Evolutionary conservation across 23 red algal genomes (phyloP).

Genomic region (Gracilaria gracilis): DNA sequence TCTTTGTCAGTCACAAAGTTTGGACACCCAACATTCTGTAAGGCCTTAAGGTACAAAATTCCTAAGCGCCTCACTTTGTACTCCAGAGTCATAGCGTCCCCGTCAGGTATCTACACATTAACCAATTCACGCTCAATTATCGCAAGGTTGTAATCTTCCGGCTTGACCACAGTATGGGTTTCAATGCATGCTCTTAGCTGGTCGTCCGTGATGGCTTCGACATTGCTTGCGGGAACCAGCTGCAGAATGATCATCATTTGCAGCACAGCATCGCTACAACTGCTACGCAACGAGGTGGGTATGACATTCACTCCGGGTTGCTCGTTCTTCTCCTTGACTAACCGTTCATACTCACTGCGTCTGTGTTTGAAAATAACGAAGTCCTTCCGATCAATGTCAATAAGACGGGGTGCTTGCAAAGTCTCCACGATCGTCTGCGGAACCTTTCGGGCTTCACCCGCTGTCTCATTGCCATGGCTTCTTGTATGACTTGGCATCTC

Average conservation of each 20-base stretch:
- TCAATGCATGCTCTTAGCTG: constrained; percentile 15
- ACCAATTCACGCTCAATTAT: neutral
- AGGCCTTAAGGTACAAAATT: neutral
- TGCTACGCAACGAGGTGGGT: constrained; percentile 1
- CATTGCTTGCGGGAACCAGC: neutral
- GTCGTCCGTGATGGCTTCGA: constrained; percentile 30
- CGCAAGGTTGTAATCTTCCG: neutral
- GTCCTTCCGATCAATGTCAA: neutral
- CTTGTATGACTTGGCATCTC: neutral
- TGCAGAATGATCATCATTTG: constrained; percentile 7
- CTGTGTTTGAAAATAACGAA: constrained; percentile 28
- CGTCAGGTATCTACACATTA: neutral
- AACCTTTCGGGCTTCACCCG: neutral
- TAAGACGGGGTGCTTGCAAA: constrained; percentile 4
- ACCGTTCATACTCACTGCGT: constrained; percentile 9
- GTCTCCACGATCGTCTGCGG: constrained; percentile 29
- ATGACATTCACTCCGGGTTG: neutral
- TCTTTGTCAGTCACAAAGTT: no score
- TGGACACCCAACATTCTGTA: neutral
- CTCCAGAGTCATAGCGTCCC: neutral
- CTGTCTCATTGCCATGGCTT: neutral
- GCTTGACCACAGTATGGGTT: neutral
- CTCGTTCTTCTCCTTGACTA: constrained; percentile 21
- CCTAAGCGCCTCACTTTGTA: neutral
- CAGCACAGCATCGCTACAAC: neutral